Conservation (phyloP, 176 grass and related monocot species). For the Oryza australiensis region DNA sequence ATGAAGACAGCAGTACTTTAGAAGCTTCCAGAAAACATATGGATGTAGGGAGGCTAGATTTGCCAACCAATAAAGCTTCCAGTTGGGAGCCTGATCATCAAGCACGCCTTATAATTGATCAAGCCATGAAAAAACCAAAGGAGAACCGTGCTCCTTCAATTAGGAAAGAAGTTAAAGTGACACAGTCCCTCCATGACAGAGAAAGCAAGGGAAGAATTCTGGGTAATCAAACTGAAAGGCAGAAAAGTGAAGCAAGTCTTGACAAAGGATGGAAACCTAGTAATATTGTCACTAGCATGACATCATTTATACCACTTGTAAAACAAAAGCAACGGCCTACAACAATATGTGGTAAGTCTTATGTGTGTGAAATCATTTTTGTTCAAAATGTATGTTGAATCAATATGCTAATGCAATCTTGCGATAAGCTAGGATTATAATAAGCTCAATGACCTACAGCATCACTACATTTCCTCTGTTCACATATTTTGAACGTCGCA, state of each 20-base stretch:
- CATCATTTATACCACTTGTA: constrained; percentile 66
- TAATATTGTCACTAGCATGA: constrained; percentile 54
- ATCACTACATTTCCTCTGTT: neutral
- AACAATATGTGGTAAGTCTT: constrained; percentile 43
- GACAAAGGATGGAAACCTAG: constrained; percentile 47
- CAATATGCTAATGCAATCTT: constrained; percentile 3
- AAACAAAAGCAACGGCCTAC: constrained; percentile 51
- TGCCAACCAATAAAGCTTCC: constrained; percentile 4
- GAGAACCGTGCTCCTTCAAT: constrained; percentile 48
- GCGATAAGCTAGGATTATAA: neutral
- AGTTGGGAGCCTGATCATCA: constrained; percentile 23
- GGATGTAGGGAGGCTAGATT: constrained; percentile 23
- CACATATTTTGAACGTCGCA: constrained; percentile 1
- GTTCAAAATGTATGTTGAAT: constrained; percentile 11
- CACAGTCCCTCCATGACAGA: constrained; percentile 40
- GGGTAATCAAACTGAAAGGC: constrained; percentile 38
- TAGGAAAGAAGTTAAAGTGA: constrained; percentile 33
- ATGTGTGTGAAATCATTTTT: constrained; percentile 7
- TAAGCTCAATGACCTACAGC: neutral
- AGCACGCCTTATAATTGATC: constrained; percentile 27
- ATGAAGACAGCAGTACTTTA: constrained; percentile 46
- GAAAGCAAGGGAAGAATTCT: constrained; percentile 28
- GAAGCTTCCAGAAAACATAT: constrained; percentile 23
- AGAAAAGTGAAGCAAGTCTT: constrained; percentile 23
- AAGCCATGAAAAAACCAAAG: constrained; percentile 40